Evolutionary conservation across 495 filamentous ascomycete genomes (phyloP), one percentile per base, ranked within the genome.

Genomic region (Hypoxylon rickii): DNA sequence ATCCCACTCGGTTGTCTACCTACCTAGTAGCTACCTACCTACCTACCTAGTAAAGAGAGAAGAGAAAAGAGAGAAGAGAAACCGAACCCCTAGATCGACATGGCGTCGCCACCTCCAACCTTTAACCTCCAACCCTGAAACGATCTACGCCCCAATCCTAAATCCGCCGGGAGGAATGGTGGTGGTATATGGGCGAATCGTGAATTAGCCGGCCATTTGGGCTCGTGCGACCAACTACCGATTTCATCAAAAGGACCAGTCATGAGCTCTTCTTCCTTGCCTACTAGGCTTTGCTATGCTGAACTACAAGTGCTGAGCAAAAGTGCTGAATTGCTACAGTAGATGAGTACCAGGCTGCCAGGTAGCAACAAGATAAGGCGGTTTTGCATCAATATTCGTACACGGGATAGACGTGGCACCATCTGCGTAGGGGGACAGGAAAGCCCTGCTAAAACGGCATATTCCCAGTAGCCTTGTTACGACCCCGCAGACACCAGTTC

Each of bases 381-480:
- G n/a, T n/a, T n/a, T n/a, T 34, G 16, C 17, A 44, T 20, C 13
- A 43, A 51, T 21, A 18, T 39, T 18, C 37, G 5, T 39, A 16
- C 11, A 7, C 37, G 19, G 37, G 6, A 46, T 45, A 60, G 56
- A 60, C 56, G 56, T 60, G 56, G 56, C 56, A 60, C 49, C 32
- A 60, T 54, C 56, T 53, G 6, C 56, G 44, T 60, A 49, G 56
- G 56, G 44, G 46, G 48, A 52, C 46, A 26, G 55, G 48, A 43
- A 46, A 42, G 47, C 38, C 55, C 44, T 53, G 43, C 56, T 17
- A 42, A 41, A 10, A 48, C 15, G 39, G 38, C 56, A 44, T 54
- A 43, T 12, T 48, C 34, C 12, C 39, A 26, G 29, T 19, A 38
- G 29, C 49, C 32, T 53, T 32, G 40, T 17, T 39, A 53, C 44